Conservation (phyloP, 768 basidiomycete species). For the Leccinum longicurvipes region DNA sequence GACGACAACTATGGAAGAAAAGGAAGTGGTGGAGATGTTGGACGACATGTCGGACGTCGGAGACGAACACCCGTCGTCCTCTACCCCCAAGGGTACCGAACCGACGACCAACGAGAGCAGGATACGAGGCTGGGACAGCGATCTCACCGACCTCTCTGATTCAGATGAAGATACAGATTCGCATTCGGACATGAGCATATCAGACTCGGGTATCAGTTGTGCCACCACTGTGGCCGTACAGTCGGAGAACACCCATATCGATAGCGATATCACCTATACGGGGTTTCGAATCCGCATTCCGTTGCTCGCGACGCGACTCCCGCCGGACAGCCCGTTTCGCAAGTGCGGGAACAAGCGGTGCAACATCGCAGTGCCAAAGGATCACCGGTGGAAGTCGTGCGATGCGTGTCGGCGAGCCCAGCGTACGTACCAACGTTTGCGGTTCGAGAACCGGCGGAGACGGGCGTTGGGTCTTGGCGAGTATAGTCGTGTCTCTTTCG, state of each 20-base stretch:
- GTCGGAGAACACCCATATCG: background rate
- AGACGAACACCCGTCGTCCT: background rate
- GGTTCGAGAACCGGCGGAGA: slow-evolving; percentile 18
- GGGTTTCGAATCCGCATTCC: slow-evolving; percentile 24
- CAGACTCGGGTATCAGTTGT: no score
- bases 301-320: slow-evolving; percentile 14
- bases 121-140: slow-evolving; percentile 23
- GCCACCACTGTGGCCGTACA: background rate
- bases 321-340: slow-evolving; percentile 2
- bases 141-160: slow-evolving; percentile 22
- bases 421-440: slow-evolving; percentile 35
- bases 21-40: background rate
- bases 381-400: slow-evolving; percentile 42
- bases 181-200: background rate
- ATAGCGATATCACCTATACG: background rate
- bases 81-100: slow-evolving; percentile 1
- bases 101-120: background rate
- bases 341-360: slow-evolving; percentile 38
- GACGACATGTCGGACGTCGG: slow-evolving; percentile 1
- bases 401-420: slow-evolving; percentile 38
- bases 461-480: slow-evolving; percentile 5
- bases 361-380: slow-evolving; percentile 29
- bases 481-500: slow-evolving; percentile 9
- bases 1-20: background rate
- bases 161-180: slow-evolving; percentile 4